Percentiles rank a stretch among this genome's conserved stretches.
These are phyloP conservation scores for Chlorella ohadii DNA, from an alignment of 139 green algal genomes.

Conservation along the genomic window DNA sequence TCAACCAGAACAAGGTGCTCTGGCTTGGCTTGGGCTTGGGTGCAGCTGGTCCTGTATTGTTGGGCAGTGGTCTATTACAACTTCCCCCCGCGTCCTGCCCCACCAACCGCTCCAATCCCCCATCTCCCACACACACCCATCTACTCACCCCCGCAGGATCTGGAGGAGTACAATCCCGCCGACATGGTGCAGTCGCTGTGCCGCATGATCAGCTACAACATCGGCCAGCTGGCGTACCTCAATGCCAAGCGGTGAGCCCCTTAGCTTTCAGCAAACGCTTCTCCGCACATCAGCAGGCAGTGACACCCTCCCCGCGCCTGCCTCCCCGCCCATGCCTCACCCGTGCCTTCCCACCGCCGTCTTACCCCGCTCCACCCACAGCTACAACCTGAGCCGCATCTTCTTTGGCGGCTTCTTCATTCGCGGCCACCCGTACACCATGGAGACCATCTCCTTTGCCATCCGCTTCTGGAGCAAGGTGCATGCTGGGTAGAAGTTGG, in stretches of 20 bases:
- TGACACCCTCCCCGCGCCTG: background rate
- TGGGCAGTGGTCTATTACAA: no score
- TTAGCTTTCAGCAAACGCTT: no score
- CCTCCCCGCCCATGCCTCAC: background rate
- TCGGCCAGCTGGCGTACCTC: slow-evolving; percentile 89
- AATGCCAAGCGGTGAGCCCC: slow-evolving; percentile 84
- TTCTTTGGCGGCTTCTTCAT: slow-evolving; percentile 99
- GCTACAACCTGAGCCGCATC: slow-evolving; percentile 90
- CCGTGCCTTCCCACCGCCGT: no score
- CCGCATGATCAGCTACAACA: slow-evolving; percentile 99
- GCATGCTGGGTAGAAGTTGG: no score
- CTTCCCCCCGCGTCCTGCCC: no score
- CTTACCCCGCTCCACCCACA: background rate
- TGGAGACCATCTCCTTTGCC: slow-evolving; percentile 98
- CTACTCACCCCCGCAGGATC: no score
- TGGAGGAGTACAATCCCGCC: slow-evolving; percentile 86
- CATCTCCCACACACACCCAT: no score
- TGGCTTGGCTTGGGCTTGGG: no score
- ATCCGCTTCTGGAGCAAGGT: slow-evolving; percentile 97
- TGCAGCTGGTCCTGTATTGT: no score
- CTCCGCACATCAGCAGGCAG: background rate
- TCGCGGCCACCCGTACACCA: slow-evolving; percentile 97
- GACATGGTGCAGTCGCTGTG: slow-evolving; percentile 93
- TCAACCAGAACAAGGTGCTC: slow-evolving; percentile 29
- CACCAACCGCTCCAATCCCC: no score